phyloP scores from a whole-genome alignment of 345 rosid species.

The Eucalyptus guilfoylei region DNA sequence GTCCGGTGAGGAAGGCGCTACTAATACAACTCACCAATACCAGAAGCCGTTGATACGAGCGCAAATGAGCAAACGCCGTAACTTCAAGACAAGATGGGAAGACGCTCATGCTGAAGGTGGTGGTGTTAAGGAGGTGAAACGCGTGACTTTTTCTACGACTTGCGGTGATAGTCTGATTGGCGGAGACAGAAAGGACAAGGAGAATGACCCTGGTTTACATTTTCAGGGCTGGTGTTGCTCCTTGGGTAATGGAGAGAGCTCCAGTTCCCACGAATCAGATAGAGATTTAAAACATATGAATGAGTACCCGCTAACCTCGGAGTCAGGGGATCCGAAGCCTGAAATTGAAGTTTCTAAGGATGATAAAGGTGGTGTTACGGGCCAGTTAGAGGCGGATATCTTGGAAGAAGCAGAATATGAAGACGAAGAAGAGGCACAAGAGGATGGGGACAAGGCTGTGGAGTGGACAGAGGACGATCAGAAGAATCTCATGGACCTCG shows the following conservation, averaged over 20 bases:
- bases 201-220: not conserved
- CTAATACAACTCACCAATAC: not conserved
- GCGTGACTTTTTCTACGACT: not conserved
- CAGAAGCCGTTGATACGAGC: slow-evolving; percentile 8
- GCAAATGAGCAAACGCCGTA: slow-evolving; percentile 40
- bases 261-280: not conserved
- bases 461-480: slow-evolving; percentile 83
- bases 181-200: not conserved
- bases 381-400: slow-evolving; percentile 19
- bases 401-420: slow-evolving; percentile 27
- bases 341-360: not conserved
- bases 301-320: slow-evolving; percentile 3
- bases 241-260: not conserved
- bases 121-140: not conserved
- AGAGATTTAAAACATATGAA: slow-evolving; percentile 9
- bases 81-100: slow-evolving; percentile 14
- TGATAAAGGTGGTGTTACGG: not conserved
- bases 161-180: not conserved
- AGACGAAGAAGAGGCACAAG: slow-evolving; percentile 22
- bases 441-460: slow-evolving; percentile 22
- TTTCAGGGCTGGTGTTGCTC: not conserved
- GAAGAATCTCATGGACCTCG: slow-evolving; percentile 81
- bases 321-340: not conserved
- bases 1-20: not conserved
- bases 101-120: not conserved